Evolutionary conservation across 331 rosid species (phyloP).

Genomic region (Saraca asoca): DNA sequence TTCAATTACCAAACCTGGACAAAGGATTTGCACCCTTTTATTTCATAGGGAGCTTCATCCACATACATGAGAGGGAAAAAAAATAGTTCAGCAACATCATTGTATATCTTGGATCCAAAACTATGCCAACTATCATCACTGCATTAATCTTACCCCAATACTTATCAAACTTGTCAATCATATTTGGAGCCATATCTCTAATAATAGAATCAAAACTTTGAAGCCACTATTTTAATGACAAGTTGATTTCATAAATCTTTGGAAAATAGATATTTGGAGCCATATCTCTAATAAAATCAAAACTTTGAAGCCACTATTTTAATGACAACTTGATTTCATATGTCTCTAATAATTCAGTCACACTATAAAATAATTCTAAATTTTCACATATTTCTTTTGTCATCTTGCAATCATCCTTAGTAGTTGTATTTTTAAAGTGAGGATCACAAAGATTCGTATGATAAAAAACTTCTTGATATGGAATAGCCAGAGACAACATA

Average conservation of each 20-base stretch:
- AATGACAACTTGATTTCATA: background rate
- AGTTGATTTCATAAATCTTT: background rate
- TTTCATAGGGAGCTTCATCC: conserved; percentile 33
- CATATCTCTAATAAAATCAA: too few relatives aligned
- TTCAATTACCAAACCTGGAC: background rate
- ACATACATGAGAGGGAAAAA: conserved; percentile 49
- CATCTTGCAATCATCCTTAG: background rate
- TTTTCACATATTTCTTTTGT: background rate
- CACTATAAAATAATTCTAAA: background rate
- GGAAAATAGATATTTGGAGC: background rate
- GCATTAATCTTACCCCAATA: conserved; percentile 54
- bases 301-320: too few relatives aligned
- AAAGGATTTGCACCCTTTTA: background rate
- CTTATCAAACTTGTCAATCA: too few relatives aligned
- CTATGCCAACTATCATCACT: too few relatives aligned
- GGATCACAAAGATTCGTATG: too few relatives aligned
- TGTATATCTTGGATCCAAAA: conserved; percentile 64
- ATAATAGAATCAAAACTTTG: background rate
- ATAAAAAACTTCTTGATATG: background rate
- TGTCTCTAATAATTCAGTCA: background rate
- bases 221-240: too few relatives aligned
- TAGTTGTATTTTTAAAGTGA: too few relatives aligned
- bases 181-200: too few relatives aligned
- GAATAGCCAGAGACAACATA: background rate
- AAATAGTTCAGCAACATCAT: conserved; percentile 50